A percentile compares a stretch with the other conserved stretches of the same genome.
These are phyloP conservation scores for Aspergillus sp. DNA, from an alignment of 2,329 filamentous ascomycete genomes.

Conservation along the genomic window DNA sequence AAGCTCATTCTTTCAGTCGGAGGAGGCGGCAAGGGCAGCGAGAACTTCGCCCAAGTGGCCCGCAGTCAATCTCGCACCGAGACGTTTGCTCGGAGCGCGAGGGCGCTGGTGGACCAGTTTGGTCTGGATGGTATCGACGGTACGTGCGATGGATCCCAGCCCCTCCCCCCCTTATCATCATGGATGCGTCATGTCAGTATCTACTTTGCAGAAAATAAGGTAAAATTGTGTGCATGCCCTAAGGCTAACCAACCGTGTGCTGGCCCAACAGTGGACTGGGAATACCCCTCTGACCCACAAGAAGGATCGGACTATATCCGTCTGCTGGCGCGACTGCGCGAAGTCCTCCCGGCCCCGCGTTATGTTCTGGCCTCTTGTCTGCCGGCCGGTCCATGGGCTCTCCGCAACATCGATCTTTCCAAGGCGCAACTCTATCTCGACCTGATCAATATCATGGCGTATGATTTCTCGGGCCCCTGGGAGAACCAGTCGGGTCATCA, in stretches of 20 bases:
- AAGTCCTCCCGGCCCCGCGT: slow-evolving; percentile 66
- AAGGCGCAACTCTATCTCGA: slow-evolving; percentile 68
- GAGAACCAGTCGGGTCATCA: slow-evolving; percentile 69
- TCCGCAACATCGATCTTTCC: slow-evolving; percentile 69
- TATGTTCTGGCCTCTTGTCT: slow-evolving; percentile 73
- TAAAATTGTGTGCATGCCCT: not conserved
- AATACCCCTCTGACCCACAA: slow-evolving; percentile 67
- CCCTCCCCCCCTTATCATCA: not conserved
- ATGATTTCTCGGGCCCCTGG: slow-evolving; percentile 77
- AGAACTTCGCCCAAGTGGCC: slow-evolving; percentile 69
- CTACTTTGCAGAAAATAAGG: not conserved
- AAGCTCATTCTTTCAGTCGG: slow-evolving; percentile 78
- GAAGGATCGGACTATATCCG: slow-evolving; percentile 72
- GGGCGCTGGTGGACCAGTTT: slow-evolving; percentile 68
- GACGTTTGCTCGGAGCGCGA: slow-evolving; percentile 69
- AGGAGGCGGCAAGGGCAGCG: slow-evolving; percentile 63
- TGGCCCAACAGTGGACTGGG: slow-evolving; percentile 69
- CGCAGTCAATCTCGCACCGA: slow-evolving; percentile 61
- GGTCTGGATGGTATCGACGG: slow-evolving; percentile 76
- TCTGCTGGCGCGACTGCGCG: slow-evolving; percentile 66
- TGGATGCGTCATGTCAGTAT: not conserved
- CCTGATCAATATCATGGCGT: slow-evolving; percentile 76
- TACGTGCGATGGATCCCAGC: slow-evolving; percentile 44
- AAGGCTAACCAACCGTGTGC: not conserved
- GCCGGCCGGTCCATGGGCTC: slow-evolving; percentile 65